Conservation (phyloP, 2,329 filamentous ascomycete species). For the Aspergillus sp. region DNA sequence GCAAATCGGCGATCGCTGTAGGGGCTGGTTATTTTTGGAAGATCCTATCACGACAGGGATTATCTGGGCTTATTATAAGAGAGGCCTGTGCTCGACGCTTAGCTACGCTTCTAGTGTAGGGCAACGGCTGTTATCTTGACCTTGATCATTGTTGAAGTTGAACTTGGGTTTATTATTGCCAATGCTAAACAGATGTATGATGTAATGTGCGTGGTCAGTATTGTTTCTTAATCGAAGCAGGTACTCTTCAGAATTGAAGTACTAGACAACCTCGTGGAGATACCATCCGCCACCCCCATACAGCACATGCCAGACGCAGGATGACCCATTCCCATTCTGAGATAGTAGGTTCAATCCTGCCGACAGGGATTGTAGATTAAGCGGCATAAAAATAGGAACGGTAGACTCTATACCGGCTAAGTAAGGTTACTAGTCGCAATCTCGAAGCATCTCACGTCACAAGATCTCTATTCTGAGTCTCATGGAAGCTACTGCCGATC, state of each 20-base stretch:
- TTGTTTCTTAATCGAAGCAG: too few relatives aligned
- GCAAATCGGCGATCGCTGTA: not conserved
- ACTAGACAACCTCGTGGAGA: not conserved
- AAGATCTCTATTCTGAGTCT: not conserved
- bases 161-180: too few relatives aligned
- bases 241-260: too few relatives aligned
- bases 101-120: not conserved
- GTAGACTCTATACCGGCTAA: not conserved
- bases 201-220: too few relatives aligned
- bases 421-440: not conserved
- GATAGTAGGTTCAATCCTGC: too few relatives aligned
- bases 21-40: conserved; percentile 6
- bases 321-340: not conserved
- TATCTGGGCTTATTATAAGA: not conserved
- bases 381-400: not conserved
- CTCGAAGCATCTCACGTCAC: not conserved
- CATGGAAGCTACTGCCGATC: not conserved
- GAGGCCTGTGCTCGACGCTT: not conserved
- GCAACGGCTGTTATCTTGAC: not conserved
- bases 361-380: too few relatives aligned
- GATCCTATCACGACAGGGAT: not conserved
- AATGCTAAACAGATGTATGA: too few relatives aligned
- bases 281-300: not conserved
- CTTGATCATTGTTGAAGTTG: too few relatives aligned
- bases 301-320: not conserved